phyloP scores from a whole-genome alignment of 495 filamentous ascomycete genomes.

The Penicillium cosmopolitanum region DNA sequence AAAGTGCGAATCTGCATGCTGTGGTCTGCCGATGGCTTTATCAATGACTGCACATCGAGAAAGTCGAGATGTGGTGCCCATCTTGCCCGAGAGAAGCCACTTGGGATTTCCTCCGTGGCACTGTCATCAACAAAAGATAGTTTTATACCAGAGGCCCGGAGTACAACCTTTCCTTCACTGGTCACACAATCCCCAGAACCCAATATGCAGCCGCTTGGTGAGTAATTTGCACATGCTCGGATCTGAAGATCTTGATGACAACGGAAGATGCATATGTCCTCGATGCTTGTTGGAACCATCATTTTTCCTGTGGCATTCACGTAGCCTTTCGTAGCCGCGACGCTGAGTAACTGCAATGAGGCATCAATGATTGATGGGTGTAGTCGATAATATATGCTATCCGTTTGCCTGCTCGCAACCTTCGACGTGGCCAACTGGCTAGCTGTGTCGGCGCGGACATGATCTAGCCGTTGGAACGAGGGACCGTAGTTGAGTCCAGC shows the following conservation, averaged over 20 bases:
- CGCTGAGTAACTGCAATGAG: constrained; percentile 19
- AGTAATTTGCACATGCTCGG: constrained; percentile 10
- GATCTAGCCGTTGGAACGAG: constrained; percentile 4
- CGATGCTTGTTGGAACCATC: constrained; percentile 33
- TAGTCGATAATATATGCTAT: constrained; percentile 18
- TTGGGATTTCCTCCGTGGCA: not conserved
- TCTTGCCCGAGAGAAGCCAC: not conserved
- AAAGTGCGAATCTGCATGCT: not conserved
- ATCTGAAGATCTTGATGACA: constrained; percentile 3
- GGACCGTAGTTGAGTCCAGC: constrained; percentile 8
- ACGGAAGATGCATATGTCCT: constrained; percentile 28
- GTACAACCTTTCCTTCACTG: constrained; percentile 8
- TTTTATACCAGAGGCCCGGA: constrained; percentile 6
- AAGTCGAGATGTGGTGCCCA: constrained; percentile 25
- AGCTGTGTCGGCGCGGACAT: not conserved
- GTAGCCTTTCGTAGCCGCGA: constrained; percentile 16
- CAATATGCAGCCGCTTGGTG: constrained; percentile 6
- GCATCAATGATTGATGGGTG: constrained; percentile 28
- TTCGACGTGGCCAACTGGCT: not conserved
- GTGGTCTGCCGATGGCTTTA: constrained; percentile 12
- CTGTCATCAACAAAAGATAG: constrained; percentile 12
- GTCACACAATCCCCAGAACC: constrained; percentile 8
- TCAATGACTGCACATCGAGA: constrained; percentile 8
- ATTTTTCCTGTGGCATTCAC: constrained; percentile 3
- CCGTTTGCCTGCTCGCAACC: not conserved